Evolutionary conservation across 2,329 filamentous ascomycete species (phyloP).

Genomic region (Colletotrichum truncatum): DNA sequence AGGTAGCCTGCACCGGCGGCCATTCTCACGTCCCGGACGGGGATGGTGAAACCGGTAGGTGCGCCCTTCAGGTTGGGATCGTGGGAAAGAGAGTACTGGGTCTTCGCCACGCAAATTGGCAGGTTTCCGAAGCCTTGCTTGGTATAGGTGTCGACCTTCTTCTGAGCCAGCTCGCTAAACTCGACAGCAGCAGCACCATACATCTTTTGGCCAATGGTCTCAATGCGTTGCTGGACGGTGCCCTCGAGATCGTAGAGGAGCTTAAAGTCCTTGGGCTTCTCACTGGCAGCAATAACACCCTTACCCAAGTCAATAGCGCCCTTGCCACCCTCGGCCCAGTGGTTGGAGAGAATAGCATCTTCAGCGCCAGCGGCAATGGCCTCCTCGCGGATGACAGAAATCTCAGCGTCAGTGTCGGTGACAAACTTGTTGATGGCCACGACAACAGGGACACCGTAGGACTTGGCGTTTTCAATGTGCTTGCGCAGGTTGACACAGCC

Average conservation of each 20-base stretch:
- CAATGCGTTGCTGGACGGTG: conserved; percentile 87
- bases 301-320: conserved; percentile 90
- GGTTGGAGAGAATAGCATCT: conserved; percentile 92
- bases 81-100: conserved; percentile 95
- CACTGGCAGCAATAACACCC: conserved; percentile 83
- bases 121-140: conserved; percentile 91
- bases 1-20: conserved; percentile 94
- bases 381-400: conserved; percentile 89
- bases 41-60: conserved; percentile 91
- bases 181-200: conserved; percentile 91
- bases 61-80: conserved; percentile 95
- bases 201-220: conserved; percentile 90
- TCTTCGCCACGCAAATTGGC: conserved; percentile 97
- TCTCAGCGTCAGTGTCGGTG: conserved; percentile 92
- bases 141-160: conserved; percentile 96
- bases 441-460: conserved; percentile 91
- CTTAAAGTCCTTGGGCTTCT: conserved; percentile 87
- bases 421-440: conserved; percentile 98
- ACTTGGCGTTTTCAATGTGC: conserved; percentile 90
- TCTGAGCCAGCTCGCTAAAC: conserved; percentile 92
- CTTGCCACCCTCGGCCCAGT: conserved; percentile 95
- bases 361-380: conserved; percentile 91
- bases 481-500: conserved; percentile 96
- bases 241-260: conserved; percentile 85
- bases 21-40: conserved; percentile 92